phyloP scores from a whole-genome alignment of 1,284 basidiomycete genomes.

The Trichosporon asahii region DNA sequence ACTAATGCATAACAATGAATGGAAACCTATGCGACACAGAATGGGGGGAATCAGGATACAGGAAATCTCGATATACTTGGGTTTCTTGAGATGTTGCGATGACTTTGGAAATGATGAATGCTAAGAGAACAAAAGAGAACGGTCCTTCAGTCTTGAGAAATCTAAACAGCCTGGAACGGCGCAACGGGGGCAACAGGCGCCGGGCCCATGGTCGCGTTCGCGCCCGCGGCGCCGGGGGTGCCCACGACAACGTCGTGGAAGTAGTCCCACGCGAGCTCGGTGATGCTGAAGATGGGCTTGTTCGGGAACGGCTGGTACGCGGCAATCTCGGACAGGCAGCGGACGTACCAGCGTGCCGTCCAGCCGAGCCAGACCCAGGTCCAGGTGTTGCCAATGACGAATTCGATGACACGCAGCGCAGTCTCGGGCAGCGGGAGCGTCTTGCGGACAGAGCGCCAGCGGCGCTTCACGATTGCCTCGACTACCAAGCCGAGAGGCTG shows the following conservation, averaged over 20 bases:
- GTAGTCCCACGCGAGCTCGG: conserved; percentile 1
- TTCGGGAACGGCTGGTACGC: conserved; percentile 2
- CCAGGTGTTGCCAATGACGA: conserved; percentile 38
- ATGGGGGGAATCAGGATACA: neutral
- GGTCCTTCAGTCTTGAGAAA: neutral
- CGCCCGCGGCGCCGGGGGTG: no score
- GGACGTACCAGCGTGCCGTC: conserved; percentile 40
- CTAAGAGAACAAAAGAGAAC: neutral
- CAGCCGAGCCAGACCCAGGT: conserved; percentile 47
- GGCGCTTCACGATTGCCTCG: conserved; percentile 35
- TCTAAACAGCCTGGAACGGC: neutral
- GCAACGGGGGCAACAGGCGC: no score
- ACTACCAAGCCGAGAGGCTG: conserved; percentile 41
- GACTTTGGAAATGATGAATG: neutral
- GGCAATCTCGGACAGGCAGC: neutral
- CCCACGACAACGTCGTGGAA: neutral
- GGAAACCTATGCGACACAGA: neutral
- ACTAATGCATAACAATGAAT: neutral
- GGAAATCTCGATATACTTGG: neutral
- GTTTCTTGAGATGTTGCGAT: neutral
- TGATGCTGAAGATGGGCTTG: conserved; percentile 5
- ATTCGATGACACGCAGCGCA: conserved; percentile 30
- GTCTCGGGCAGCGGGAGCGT: conserved; percentile 1
- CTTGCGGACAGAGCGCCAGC: conserved; percentile 27
- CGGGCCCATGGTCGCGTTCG: neutral